Evolutionary conservation across 495 filamentous ascomycete species (phyloP).

Genomic region (Hapsidospora chrysogenum): DNA sequence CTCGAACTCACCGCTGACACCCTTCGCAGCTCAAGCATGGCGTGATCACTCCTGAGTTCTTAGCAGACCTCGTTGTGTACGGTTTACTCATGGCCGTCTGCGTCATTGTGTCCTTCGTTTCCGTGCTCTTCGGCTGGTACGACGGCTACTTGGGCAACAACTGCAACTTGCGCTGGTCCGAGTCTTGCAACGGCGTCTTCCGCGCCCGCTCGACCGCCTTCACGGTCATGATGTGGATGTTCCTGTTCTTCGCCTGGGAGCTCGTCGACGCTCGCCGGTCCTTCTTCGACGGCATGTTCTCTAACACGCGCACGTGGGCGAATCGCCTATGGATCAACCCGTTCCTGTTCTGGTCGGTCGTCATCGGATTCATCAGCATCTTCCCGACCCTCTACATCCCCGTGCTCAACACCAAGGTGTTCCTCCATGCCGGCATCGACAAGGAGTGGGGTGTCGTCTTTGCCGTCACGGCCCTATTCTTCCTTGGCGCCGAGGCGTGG

Average conservation of each 20-base stretch:
- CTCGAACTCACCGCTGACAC: background rate
- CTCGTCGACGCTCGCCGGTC: slow-evolving; percentile 45
- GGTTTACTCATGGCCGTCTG: slow-evolving; percentile 46
- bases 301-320: slow-evolving; percentile 24
- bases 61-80: slow-evolving; percentile 57
- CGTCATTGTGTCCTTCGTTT: slow-evolving; percentile 45
- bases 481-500: slow-evolving; percentile 44
- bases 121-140: slow-evolving; percentile 43
- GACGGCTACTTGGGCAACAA: slow-evolving; percentile 43
- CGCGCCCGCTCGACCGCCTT: slow-evolving; percentile 50
- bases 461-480: slow-evolving; percentile 38
- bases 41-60: slow-evolving; percentile 50
- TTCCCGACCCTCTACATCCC: slow-evolving; percentile 60
- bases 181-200: slow-evolving; percentile 43
- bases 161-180: slow-evolving; percentile 41
- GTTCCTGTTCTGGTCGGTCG: slow-evolving; percentile 54
- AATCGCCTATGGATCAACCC: slow-evolving; percentile 44
- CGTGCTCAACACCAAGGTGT: slow-evolving; percentile 43
- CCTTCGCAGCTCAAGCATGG: slow-evolving; percentile 13
- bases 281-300: slow-evolving; percentile 42
- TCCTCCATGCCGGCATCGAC: slow-evolving; percentile 49
- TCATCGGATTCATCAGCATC: slow-evolving; percentile 45
- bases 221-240: slow-evolving; percentile 48
- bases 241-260: slow-evolving; percentile 54
- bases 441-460: slow-evolving; percentile 52